phyloP scores from a whole-genome alignment of 2,329 filamentous ascomycete genomes.

The Aureobasidium musti region DNA sequence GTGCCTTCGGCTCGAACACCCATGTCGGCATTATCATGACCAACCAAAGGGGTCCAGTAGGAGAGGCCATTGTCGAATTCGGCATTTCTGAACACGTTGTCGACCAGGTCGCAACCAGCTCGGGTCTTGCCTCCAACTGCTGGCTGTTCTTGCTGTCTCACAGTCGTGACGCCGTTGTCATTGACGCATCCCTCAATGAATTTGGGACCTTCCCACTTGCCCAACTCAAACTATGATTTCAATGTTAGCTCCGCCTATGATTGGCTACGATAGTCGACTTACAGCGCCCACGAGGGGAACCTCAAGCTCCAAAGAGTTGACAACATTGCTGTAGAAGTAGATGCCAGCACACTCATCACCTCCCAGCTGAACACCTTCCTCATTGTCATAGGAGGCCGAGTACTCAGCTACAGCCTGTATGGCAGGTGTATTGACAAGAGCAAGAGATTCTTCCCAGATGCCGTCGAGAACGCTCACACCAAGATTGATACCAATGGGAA shows the following conservation, averaged over 20 bases:
- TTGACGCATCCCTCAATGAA: neutral
- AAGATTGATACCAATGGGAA: neutral
- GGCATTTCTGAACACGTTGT: neutral
- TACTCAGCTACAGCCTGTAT: neutral
- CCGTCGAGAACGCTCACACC: constrained; percentile 1
- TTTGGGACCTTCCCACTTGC: neutral
- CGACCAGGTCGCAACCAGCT: neutral
- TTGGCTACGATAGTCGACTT: neutral
- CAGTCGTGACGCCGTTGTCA: neutral
- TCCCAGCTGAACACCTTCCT: neutral
- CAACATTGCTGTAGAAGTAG: constrained; percentile 3
- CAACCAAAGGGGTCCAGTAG: neutral
- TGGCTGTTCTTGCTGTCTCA: constrained; percentile 1
- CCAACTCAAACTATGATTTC: neutral
- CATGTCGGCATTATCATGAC: neutral
- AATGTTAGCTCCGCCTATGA: neutral
- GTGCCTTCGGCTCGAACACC: neutral
- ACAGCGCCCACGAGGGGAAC: neutral
- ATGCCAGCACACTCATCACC: neutral
- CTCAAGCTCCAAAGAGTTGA: neutral
- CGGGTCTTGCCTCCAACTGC: neutral
- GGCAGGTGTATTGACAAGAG: neutral
- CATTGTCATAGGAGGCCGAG: neutral
- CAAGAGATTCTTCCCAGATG: neutral
- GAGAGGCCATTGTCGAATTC: neutral